These are phyloP conservation scores for Picea glauca DNA, from an alignment of 75 land plant species.

Conservation along the genomic window DNA sequence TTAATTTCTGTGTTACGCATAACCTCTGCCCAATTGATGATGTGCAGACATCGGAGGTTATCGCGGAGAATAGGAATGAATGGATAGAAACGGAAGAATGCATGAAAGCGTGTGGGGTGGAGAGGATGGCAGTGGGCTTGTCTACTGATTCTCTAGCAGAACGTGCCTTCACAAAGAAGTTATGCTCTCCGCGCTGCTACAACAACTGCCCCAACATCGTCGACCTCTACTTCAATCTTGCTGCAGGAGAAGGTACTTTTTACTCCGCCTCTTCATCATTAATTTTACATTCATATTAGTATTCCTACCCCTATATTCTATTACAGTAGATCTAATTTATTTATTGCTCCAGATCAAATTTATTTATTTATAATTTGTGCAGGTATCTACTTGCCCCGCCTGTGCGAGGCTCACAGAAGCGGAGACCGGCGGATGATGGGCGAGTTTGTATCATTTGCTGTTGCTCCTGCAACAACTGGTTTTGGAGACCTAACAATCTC, in stretches of 20 bases:
- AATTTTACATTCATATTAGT: neutral
- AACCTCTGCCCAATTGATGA: neutral
- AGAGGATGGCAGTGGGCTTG: slow-evolving; percentile 35
- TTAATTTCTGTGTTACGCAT: neutral
- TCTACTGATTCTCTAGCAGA: slow-evolving; percentile 50
- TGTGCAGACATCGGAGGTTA: slow-evolving; percentile 20
- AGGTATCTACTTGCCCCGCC: slow-evolving; percentile 16
- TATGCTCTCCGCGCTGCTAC: slow-evolving; percentile 47
- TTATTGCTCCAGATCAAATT: neutral
- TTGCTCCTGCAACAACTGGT: neutral
- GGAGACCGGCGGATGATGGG: slow-evolving; percentile 8
- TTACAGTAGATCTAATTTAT: no score
- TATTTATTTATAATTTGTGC: neutral
- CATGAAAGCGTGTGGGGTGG: slow-evolving; percentile 44
- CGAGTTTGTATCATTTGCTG: slow-evolving; percentile 1
- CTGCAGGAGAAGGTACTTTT: slow-evolving; percentile 35
- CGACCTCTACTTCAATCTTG: slow-evolving; percentile 52
- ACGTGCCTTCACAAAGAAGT: slow-evolving; percentile 20
- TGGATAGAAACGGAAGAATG: slow-evolving; percentile 54
- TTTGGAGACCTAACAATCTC: no score
- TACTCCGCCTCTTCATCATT: no score
- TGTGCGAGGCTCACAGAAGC: slow-evolving; percentile 14
- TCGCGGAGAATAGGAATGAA: slow-evolving; percentile 14
- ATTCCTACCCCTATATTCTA: no score
- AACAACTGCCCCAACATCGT: slow-evolving; percentile 57